phyloP scores from a whole-genome alignment of 768 basidiomycete species.

The Infundibulicybe gibba region DNA sequence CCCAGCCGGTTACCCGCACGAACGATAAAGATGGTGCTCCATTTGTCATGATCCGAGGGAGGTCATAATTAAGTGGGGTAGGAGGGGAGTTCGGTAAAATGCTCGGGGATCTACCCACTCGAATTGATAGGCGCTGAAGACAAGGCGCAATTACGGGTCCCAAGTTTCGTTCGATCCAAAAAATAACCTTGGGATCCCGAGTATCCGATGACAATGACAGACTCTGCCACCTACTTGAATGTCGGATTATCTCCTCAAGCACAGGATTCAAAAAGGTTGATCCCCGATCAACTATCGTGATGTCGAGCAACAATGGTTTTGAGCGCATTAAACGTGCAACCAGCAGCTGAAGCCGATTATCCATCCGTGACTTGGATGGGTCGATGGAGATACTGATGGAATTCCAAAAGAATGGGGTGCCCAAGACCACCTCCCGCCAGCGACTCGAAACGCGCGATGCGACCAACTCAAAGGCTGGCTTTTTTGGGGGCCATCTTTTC shows the following conservation, averaged over 20 bases:
- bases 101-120: slow-evolving; percentile 23
- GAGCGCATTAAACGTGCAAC: slow-evolving; percentile 35
- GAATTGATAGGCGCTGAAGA: slow-evolving; percentile 36
- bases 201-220: slow-evolving; percentile 23
- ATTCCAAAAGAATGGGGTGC: slow-evolving; percentile 42
- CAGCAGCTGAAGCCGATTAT: slow-evolving; percentile 21
- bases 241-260: slow-evolving; percentile 24
- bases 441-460: slow-evolving; percentile 41
- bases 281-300: slow-evolving; percentile 25
- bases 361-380: slow-evolving; percentile 12
- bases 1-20: slow-evolving; percentile 38
- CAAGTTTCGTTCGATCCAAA: slow-evolving; percentile 24
- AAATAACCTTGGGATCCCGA: slow-evolving; percentile 13
- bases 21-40: slow-evolving; percentile 31
- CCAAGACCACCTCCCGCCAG: slow-evolving; percentile 38
- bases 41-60: slow-evolving; percentile 25
- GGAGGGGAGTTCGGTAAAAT: background rate
- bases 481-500: slow-evolving; percentile 6
- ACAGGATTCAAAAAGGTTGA: slow-evolving; percentile 19
- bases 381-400: slow-evolving; percentile 18
- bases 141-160: slow-evolving; percentile 21
- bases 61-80: slow-evolving; percentile 18
- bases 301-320: slow-evolving; percentile 29
- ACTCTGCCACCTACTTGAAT: slow-evolving; percentile 36
- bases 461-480: slow-evolving; percentile 27